Percentiles rank a stretch among this genome's conserved stretches.
phyloP scores from a whole-genome alignment of 2,329 filamentous ascomycete genomes.

The Botrytis byssoidea region DNA sequence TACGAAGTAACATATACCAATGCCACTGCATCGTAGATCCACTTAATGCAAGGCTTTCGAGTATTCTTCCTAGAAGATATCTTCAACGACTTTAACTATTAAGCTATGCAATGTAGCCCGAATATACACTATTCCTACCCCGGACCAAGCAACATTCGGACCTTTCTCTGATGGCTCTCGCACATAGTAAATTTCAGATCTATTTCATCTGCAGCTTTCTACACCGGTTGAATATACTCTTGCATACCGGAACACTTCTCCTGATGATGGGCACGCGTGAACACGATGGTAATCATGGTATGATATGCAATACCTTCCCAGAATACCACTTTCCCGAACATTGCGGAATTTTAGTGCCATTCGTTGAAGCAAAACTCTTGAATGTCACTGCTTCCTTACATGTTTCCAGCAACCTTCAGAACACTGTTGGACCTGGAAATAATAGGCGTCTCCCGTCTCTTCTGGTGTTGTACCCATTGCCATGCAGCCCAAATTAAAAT shows the following conservation, averaged over 20 bases:
- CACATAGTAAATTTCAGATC: not conserved
- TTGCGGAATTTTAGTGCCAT: not conserved
- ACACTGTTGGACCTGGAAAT: not conserved
- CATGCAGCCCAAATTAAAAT: not conserved
- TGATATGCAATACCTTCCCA: not conserved
- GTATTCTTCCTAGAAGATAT: not conserved
- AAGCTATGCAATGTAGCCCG: not conserved
- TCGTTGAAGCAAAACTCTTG: not conserved
- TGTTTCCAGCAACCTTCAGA: not conserved
- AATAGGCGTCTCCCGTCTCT: not conserved
- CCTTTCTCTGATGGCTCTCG: not conserved
- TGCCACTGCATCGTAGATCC: not conserved
- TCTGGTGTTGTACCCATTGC: not conserved
- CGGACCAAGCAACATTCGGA: not conserved
- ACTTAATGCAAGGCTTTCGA: not conserved
- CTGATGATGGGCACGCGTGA: not conserved
- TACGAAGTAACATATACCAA: not conserved
- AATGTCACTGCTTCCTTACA: not conserved
- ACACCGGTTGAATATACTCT: not conserved
- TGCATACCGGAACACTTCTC: not conserved
- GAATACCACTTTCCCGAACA: not conserved
- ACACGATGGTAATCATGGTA: not conserved
- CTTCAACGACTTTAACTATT: not conserved
- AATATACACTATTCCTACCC: not conserved
- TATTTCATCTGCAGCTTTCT: not conserved